Base-by-base conservation (phyloP, 257 asterid genomes). In the Fraxinus cuspidata region DNA sequence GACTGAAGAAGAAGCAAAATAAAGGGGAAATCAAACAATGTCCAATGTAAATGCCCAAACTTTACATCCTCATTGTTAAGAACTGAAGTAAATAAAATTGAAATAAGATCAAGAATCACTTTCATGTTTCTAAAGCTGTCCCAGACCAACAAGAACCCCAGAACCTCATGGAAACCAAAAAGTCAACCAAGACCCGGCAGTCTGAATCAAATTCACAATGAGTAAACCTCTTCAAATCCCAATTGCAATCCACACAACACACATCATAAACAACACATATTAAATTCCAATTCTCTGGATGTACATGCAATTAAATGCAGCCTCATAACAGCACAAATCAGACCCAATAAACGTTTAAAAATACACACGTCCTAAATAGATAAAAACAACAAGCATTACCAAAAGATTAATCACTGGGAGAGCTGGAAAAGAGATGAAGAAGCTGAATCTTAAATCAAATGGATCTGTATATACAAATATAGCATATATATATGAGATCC, bases 401-500 rank as follows among this genome's bases (percentile, higher is more conserved):
- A 83, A 74, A 63, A 44, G 49, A 83, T 58, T 21, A 60, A 68
- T 78, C 71, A 65, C 83, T 63, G 35, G 70, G 73, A 65, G 28
- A 76, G 80, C 72, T 66, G 71, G 38, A 66, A 75, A 67, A 74
- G 72, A 72, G 89, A 85, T 80, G 83, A 81, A 64, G 72, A 74
- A 75, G 83, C 75, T 68, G 83, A 83, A 84, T 75, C 79, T 53
- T 60, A 72, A 63, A 49, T 73, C 70, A 70, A 51, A 47, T 35
- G 78, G 86, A 78, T 84, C 84, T 76, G 75, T 71, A 77, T 32
- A 78, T 72, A 84, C 66, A 76, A 65, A 23, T 74, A 70, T 29
- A 74, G 75, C 76, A 80, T 74, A 56, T 31, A 78, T 71, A 56
- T 72, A 77, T 76, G 87, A 82, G 89, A 88, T 84, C 88, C 81